Percentiles rank a stretch among this genome's conserved stretches.
Conservation (phyloP, 2,329 filamentous ascomycete genomes). For the Stenocarpella maydis region DNA sequence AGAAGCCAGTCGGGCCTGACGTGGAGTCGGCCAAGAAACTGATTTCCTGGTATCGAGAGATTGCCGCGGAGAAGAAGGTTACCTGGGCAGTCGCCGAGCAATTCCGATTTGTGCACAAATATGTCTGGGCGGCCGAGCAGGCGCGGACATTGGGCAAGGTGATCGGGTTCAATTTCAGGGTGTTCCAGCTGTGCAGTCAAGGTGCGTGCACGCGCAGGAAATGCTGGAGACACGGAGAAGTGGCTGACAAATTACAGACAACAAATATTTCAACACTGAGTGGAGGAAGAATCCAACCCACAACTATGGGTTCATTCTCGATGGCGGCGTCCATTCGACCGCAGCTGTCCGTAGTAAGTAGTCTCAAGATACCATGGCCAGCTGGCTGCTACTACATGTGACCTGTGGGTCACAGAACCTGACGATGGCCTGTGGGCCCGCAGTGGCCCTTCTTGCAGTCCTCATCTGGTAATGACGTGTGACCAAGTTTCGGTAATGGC, state of each 20-base stretch:
- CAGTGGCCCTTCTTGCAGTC: neutral
- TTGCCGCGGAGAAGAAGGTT: slow-evolving; percentile 40
- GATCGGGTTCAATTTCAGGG: slow-evolving; percentile 51
- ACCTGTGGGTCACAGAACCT: neutral
- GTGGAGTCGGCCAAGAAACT: slow-evolving; percentile 47
- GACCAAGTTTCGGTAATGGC: neutral
- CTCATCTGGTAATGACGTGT: neutral
- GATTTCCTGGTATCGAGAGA: slow-evolving; percentile 49
- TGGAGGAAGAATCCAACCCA: slow-evolving; percentile 73
- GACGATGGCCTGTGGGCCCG: neutral
- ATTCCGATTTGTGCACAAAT: slow-evolving; percentile 68
- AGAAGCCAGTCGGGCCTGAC: slow-evolving; percentile 51
- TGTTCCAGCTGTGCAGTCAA: slow-evolving; percentile 51
- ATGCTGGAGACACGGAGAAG: neutral
- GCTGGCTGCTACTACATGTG: neutral
- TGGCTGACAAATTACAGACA: slow-evolving; percentile 32
- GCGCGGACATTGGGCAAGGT: slow-evolving; percentile 62
- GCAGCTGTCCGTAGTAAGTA: slow-evolving; percentile 59
- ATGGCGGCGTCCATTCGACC: slow-evolving; percentile 75
- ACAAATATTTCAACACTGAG: slow-evolving; percentile 55
- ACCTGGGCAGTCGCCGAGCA: slow-evolving; percentile 73
- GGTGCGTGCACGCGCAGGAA: slow-evolving; percentile 21
- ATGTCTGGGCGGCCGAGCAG: slow-evolving; percentile 58
- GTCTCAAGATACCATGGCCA: neutral
- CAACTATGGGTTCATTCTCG: slow-evolving; percentile 77